Evolutionary conservation across 1,139 yeast genomes (phyloP).

Genomic region (Kurtzmaniella quercitrusa): DNA sequence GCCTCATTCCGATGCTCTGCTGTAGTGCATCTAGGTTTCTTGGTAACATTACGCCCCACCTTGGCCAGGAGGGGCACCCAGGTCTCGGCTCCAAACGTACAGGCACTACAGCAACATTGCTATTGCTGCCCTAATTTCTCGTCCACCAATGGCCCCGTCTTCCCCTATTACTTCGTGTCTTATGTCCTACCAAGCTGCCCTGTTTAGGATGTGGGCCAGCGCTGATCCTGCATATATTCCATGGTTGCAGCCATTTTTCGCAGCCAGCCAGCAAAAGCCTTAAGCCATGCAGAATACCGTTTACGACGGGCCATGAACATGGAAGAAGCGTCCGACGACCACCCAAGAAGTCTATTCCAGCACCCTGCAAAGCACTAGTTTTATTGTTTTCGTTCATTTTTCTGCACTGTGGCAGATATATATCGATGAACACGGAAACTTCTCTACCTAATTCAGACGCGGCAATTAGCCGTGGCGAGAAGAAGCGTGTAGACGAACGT

Average conservation of each 20-base stretch:
- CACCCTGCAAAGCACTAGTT: neutral
- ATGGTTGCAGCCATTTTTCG: constrained; percentile 1
- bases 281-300: neutral
- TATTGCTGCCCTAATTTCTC: too few relatives aligned
- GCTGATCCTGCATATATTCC: neutral
- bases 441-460: neutral
- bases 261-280: constrained; percentile 3
- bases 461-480: neutral
- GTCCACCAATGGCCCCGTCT: neutral
- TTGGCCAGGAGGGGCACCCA: too few relatives aligned
- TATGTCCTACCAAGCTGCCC: neutral
- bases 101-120: too few relatives aligned
- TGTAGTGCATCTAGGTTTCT: too few relatives aligned
- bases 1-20: too few relatives aligned
- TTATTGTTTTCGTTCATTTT: neutral
- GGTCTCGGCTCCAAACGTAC: too few relatives aligned
- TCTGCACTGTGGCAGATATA: neutral
- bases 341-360: neutral
- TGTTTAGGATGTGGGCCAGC: neutral
- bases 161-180: neutral
- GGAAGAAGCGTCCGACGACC: neutral
- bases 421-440: neutral
- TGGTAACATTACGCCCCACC: too few relatives aligned
- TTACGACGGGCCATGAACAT: neutral
- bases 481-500: neutral